Evolutionary conservation across 768 basidiomycete species (phyloP).

Genomic region (Gymnopilus junonius): DNA sequence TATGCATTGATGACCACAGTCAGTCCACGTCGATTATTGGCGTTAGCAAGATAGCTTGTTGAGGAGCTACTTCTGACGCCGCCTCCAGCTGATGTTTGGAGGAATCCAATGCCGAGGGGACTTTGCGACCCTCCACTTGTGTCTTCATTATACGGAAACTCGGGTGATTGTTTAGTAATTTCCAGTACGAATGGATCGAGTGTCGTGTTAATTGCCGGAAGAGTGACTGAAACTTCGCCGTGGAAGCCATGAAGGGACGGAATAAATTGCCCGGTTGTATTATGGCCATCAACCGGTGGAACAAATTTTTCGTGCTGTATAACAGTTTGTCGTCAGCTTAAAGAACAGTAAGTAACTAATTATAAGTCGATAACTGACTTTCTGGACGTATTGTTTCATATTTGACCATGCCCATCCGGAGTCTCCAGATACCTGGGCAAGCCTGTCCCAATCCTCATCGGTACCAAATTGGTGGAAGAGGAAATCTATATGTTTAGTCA

Average conservation of each 20-base stretch:
- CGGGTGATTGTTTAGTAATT: conserved; percentile 26
- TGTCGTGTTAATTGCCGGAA: conserved; percentile 25
- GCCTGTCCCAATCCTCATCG: conserved; percentile 33
- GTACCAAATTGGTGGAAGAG: conserved; percentile 38
- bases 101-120: conserved; percentile 16
- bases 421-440: conserved; percentile 33
- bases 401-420: conserved; percentile 39
- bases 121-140: conserved; percentile 12
- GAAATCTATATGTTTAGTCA: too few species aligned
- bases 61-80: conserved; percentile 16
- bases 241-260: conserved; percentile 40
- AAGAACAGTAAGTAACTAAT: background rate
- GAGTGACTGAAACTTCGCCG: conserved; percentile 32
- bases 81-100: conserved; percentile 8
- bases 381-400: conserved; percentile 34
- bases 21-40: conserved; percentile 10
- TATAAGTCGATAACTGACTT: conserved; percentile 21
- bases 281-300: conserved; percentile 41
- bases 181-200: conserved; percentile 28
- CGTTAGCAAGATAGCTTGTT: background rate
- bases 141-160: conserved; percentile 39
- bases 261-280: conserved; percentile 40
- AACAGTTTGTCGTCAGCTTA: too few species aligned
- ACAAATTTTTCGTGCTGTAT: conserved; percentile 43
- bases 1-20: conserved; percentile 16